phyloP scores from a whole-genome alignment of 768 basidiomycete species.

The Brasilioporus rufonigricans region DNA sequence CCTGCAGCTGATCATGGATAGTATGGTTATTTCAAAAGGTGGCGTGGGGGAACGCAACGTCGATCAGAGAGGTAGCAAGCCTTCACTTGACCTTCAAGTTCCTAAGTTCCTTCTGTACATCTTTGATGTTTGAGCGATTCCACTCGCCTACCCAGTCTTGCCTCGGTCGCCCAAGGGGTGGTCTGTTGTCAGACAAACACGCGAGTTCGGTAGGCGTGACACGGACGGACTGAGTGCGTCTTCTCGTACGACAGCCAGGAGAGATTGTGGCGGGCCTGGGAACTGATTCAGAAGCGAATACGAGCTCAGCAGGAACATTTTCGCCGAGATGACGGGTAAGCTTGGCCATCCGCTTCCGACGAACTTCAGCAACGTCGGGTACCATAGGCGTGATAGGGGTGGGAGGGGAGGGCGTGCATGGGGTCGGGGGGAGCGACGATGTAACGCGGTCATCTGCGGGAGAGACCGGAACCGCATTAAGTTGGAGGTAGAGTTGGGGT shows the following conservation, averaged over 20 bases:
- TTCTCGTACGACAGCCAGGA: background rate
- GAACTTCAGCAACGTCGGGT: conserved; percentile 32
- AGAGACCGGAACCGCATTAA: conserved; percentile 17
- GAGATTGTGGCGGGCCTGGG: background rate
- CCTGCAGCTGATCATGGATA: conserved; percentile 20
- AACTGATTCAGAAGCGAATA: conserved; percentile 30
- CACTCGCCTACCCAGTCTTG: conserved; percentile 40
- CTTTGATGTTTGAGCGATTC: conserved; percentile 38
- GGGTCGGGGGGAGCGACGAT: conserved; percentile 10
- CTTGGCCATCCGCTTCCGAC: conserved; percentile 55
- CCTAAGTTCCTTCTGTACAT: conserved; percentile 39
- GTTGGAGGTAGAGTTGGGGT: conserved; percentile 22
- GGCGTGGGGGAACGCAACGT: background rate
- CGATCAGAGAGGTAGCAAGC: background rate
- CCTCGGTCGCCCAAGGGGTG: background rate
- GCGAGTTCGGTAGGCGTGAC: background rate
- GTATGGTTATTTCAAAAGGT: background rate
- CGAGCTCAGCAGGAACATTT: conserved; percentile 54
- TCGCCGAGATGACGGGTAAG: conserved; percentile 57
- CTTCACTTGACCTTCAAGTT: conserved; percentile 21
- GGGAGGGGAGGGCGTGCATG: conserved; percentile 12
- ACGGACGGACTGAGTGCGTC: conserved; percentile 19
- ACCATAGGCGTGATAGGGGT: conserved; percentile 20
- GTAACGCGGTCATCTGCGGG: conserved; percentile 8
- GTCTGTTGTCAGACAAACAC: background rate